Conservation (phyloP, 2,329 filamentous ascomycete genomes). For the Colletotrichum sp. region DNA sequence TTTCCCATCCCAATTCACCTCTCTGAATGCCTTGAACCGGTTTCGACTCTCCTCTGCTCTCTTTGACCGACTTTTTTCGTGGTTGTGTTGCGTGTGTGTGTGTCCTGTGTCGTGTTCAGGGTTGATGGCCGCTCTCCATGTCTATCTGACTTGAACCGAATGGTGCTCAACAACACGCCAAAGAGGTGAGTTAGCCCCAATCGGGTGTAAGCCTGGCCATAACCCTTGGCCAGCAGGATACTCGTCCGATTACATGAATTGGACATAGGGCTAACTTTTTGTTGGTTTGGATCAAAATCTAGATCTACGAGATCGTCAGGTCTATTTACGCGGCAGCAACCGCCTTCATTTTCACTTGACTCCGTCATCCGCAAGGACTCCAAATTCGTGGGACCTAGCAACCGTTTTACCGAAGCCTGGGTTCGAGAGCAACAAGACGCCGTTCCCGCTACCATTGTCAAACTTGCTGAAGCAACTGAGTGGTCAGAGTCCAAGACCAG, state of each 20-base stretch:
- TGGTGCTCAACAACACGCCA: conserved; percentile 22
- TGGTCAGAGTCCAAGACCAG: conserved; percentile 4
- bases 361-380: conserved; percentile 14
- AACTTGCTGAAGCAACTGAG: conserved; percentile 7
- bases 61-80: background rate
- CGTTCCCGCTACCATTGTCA: conserved; percentile 15
- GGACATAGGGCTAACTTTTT: background rate
- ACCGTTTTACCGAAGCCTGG: conserved; percentile 17
- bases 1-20: conserved; percentile 6
- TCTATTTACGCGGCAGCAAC: conserved; percentile 18
- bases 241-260: background rate
- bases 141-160: conserved; percentile 21
- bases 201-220: background rate
- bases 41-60: background rate
- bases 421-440: conserved; percentile 16
- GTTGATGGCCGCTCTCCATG: conserved; percentile 19
- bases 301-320: conserved; percentile 22
- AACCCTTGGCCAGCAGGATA: background rate
- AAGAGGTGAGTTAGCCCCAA: conserved; percentile 16
- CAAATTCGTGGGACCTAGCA: conserved; percentile 6
- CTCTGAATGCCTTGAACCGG: background rate
- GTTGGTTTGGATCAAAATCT: background rate
- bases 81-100: background rate
- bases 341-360: conserved; percentile 13
- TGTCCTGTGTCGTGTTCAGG: background rate